Evolutionary conservation across 2,329 filamentous ascomycete genomes (phyloP), one percentile per base, ranked within the genome.

Genomic region (Hymenoscyphus salicellus): DNA sequence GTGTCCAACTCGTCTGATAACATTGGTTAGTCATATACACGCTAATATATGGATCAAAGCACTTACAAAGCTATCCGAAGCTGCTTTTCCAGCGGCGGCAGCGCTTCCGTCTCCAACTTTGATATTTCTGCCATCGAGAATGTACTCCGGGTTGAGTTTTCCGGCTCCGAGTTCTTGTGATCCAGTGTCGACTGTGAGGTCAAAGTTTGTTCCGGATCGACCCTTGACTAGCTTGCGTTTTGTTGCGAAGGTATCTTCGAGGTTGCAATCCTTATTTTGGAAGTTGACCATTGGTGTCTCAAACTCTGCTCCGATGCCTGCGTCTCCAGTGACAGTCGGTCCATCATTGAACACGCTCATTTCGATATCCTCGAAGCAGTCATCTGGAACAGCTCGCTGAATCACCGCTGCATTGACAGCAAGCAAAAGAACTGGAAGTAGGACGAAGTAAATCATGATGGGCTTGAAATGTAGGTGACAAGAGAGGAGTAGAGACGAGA

Each of bases 131-230:
- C 71, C 71, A 60, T 73, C 63, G 26, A 73, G 55, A 61, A 72
- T 67, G 55, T 73, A 73, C 61, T 72, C 71, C 49, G 71, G 65
- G 23, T 61, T 64, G 8, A 73, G 65, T 63, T 62, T 66, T n/a
- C 70, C 70, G 14, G 59, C 41, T 8, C 52, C 52, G 58, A 62
- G 60, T 60, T 60, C 57, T 52, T 62, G 49, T 58, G 55, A n/a
- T 16, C 60, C 62, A 17, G 55, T 58, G 55, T 62, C 61, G 17
- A 36, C 55, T 33, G 61, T 32, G 8, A 62, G 38, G 10, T 8
- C 14, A 14, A 57, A 62, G 28, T 62, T 62, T 33, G 23, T 30
- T 11, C 61, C 61, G 26, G 23, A 20, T 8, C 52, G 23, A 5
- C 55, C 55, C 11, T n/a, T 4, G 11, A 58, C 30, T 28, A 52